Percentiles rank a stretch among this genome's conserved stretches.
Conservation (phyloP, 2,329 filamentous ascomycete species). For the Zasmidium cellare region DNA sequence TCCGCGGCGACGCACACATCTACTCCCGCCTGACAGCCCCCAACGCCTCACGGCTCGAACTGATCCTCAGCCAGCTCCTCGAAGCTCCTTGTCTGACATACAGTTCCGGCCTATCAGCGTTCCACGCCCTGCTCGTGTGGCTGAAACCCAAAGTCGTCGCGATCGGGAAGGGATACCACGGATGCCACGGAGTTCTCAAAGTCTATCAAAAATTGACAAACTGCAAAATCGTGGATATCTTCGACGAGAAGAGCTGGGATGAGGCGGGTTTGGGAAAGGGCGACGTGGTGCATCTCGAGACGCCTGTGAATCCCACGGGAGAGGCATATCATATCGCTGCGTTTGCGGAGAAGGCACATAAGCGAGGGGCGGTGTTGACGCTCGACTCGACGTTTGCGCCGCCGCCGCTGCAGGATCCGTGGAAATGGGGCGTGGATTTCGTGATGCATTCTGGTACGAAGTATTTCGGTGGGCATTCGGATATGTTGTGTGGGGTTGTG, state of each 20-base stretch:
- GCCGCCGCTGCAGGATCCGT: constrained; percentile 84
- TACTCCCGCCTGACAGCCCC: constrained; percentile 81
- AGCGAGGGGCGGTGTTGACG: constrained; percentile 70
- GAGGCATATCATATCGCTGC: constrained; percentile 70
- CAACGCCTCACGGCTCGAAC: constrained; percentile 81
- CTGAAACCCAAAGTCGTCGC: constrained; percentile 81
- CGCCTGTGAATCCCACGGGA: constrained; percentile 87
- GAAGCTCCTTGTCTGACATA: constrained; percentile 73
- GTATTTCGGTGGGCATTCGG: constrained; percentile 93
- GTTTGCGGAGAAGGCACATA: constrained; percentile 72
- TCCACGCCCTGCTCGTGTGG: constrained; percentile 83
- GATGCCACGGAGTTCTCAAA: constrained; percentile 80
- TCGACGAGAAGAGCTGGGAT: constrained; percentile 47
- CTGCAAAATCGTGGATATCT: constrained; percentile 69
- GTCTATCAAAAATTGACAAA: constrained; percentile 75
- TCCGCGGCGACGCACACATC: constrained; percentile 65
- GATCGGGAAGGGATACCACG: constrained; percentile 86
- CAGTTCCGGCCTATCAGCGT: constrained; percentile 79
- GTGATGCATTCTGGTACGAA: constrained; percentile 95
- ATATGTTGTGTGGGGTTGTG: constrained; percentile 86
- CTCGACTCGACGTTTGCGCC: constrained; percentile 94
- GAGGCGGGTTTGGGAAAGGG: constrained; percentile 69
- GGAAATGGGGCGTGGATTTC: constrained; percentile 75
- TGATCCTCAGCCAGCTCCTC: constrained; percentile 73
- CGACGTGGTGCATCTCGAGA: constrained; percentile 89